phyloP scores from a whole-genome alignment of 352 stramenopile genomes.

The Pseudoperonospora humuli region DNA sequence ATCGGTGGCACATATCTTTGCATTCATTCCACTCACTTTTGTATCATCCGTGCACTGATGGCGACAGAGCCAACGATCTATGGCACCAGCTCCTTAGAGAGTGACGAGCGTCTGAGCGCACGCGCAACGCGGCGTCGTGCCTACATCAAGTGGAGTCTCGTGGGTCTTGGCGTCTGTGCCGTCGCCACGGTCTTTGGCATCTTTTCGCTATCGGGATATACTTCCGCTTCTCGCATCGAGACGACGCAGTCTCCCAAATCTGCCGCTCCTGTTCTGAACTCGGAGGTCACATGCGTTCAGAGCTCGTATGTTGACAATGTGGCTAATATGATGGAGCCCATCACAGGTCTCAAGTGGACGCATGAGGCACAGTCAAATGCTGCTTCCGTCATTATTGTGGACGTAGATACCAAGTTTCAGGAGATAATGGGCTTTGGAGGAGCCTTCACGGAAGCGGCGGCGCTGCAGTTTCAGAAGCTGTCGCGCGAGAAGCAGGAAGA shows the following conservation, averaged over 20 bases:
- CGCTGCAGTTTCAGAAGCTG: slow-evolving; percentile 82
- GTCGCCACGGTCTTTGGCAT: no score
- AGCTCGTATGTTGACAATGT: slow-evolving; percentile 52
- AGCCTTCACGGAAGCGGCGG: slow-evolving; percentile 89
- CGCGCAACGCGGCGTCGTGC: slow-evolving; percentile 7
- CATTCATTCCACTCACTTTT: not conserved
- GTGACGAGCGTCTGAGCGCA: slow-evolving; percentile 18
- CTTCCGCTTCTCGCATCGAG: slow-evolving; percentile 1
- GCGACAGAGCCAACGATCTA: slow-evolving; percentile 38
- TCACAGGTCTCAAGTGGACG: slow-evolving; percentile 42
- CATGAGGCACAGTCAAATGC: slow-evolving; percentile 1
- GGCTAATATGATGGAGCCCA: slow-evolving; percentile 59
- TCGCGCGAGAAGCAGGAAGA: slow-evolving; percentile 69
- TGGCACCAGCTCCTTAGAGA: slow-evolving; percentile 31
- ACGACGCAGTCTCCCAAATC: no score
- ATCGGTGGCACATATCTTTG: not conserved
- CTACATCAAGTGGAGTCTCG: slow-evolving; percentile 22
- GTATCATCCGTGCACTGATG: no score
- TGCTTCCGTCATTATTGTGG: slow-evolving; percentile 40
- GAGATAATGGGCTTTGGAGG: slow-evolving; percentile 87
- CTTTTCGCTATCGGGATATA: not conserved
- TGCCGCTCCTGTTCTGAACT: slow-evolving; percentile 1
- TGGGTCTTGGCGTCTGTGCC: no score
- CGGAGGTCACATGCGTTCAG: slow-evolving; percentile 43
- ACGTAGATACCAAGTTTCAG: slow-evolving; percentile 50